Conservation (phyloP, 768 basidiomycete species). For the Auricularia cornea region DNA sequence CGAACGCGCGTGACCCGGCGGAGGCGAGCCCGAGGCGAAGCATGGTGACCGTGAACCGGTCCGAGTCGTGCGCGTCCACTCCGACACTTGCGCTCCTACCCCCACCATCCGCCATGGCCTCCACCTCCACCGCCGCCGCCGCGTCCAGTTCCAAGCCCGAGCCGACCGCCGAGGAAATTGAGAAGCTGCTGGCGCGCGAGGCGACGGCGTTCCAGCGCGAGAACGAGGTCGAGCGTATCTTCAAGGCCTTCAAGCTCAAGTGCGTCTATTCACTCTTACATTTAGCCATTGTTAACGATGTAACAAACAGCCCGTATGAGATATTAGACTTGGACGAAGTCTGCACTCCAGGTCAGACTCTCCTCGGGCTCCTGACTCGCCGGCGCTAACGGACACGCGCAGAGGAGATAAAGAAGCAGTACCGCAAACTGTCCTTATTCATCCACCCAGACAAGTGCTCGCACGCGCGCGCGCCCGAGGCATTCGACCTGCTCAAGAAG, state of each 20-base stretch:
- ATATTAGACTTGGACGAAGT: slow-evolving; percentile 70
- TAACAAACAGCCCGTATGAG: slow-evolving; percentile 72
- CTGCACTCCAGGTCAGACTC: slow-evolving; percentile 26
- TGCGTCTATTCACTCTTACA: slow-evolving; percentile 28
- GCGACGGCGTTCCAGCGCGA: slow-evolving; percentile 82
- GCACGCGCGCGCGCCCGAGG: slow-evolving; percentile 81
- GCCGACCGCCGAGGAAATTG: slow-evolving; percentile 49
- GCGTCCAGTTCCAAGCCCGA: neutral
- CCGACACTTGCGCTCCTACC: neutral
- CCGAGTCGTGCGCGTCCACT: neutral
- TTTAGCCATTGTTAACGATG: slow-evolving; percentile 1
- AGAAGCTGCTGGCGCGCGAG: slow-evolving; percentile 69
- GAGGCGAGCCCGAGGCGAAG: neutral
- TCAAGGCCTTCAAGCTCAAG: slow-evolving; percentile 96
- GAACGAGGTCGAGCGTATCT: slow-evolving; percentile 82
- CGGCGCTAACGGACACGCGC: slow-evolving; percentile 20
- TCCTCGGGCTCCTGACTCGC: neutral
- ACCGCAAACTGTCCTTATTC: slow-evolving; percentile 77
- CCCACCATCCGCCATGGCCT: neutral
- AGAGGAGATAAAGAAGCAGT: slow-evolving; percentile 85
- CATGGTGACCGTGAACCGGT: neutral
- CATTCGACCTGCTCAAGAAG: slow-evolving; percentile 92
- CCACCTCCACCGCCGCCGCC: neutral
- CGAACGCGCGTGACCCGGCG: neutral
- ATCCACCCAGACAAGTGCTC: slow-evolving; percentile 98